phyloP scores from a whole-genome alignment of 768 basidiomycete genomes.

The Termitomyces sp. region DNA sequence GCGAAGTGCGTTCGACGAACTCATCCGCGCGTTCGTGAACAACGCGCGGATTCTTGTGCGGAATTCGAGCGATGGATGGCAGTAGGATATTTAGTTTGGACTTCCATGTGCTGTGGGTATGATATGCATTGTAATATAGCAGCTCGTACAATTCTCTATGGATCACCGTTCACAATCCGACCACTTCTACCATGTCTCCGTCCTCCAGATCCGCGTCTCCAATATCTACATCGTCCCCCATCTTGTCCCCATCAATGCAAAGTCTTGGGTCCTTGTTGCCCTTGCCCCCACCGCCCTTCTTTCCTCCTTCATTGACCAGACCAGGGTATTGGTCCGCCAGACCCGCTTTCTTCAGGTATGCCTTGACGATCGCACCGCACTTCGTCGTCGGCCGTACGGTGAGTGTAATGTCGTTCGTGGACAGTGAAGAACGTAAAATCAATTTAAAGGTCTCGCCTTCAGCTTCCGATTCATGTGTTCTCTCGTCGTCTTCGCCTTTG shows the following conservation, averaged over 20 bases:
- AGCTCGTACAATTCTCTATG: not conserved
- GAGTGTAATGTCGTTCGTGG: conserved; percentile 53
- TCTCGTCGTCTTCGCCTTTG: conserved; percentile 17
- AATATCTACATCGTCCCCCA: conserved; percentile 56
- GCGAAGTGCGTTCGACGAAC: conserved; percentile 79
- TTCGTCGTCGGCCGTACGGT: conserved; percentile 72
- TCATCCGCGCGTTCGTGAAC: conserved; percentile 89
- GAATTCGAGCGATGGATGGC: conserved; percentile 60
- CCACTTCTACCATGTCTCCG: conserved; percentile 74
- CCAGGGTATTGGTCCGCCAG: conserved; percentile 49
- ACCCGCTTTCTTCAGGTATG: conserved; percentile 66
- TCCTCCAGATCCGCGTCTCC: conserved; percentile 71
- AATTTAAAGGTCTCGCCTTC: conserved; percentile 62
- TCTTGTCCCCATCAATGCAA: conserved; percentile 67
- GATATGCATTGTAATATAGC: conserved; percentile 7
- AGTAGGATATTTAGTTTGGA: conserved; percentile 15
- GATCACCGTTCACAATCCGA: conserved; percentile 38
- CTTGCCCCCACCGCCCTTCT: conserved; percentile 18
- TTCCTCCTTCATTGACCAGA: conserved; percentile 26
- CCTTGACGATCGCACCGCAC: conserved; percentile 70
- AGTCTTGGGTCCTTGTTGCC: conserved; percentile 40
- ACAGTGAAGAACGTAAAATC: conserved; percentile 49
- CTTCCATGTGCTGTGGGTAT: not conserved
- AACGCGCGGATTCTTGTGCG: conserved; percentile 86
- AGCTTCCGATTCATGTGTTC: conserved; percentile 34